These are phyloP conservation scores for Scutellaria minor DNA, from an alignment of 257 asterid species.

Conservation along the genomic window DNA sequence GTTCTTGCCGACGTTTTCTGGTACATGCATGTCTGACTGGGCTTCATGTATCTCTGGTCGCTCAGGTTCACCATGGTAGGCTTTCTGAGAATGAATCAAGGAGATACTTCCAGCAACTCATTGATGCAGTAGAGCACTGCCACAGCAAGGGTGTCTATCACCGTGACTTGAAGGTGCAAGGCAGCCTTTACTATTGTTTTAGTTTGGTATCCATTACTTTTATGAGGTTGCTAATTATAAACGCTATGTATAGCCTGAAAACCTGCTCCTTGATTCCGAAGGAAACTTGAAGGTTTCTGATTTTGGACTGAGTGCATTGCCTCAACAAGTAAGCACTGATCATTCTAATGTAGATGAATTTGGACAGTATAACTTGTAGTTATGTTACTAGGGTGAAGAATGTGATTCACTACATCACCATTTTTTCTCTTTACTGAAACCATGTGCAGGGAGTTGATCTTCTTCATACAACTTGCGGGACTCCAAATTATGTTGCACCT, in stretches of 20 bases:
- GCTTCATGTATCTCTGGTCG: constrained; percentile 28
- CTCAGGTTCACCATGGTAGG: constrained; percentile 76
- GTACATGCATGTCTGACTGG: constrained; percentile 25
- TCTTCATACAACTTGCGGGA: constrained; percentile 96
- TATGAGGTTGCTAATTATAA: constrained; percentile 33
- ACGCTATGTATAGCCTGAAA: constrained; percentile 76
- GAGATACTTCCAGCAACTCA: constrained; percentile 86
- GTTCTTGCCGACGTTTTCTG: not conserved
- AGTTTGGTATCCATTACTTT: constrained; percentile 19
- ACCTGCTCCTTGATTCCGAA: constrained; percentile 87
- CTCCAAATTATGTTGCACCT: constrained; percentile 97
- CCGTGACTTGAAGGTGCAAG: constrained; percentile 84
- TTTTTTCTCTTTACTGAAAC: constrained; percentile 27
- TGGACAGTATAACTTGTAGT: constrained; percentile 11
- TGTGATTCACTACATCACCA: constrained; percentile 15
- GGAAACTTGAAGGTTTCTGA: constrained; percentile 92
- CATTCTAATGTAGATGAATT: constrained; percentile 23
- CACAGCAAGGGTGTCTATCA: constrained; percentile 95
- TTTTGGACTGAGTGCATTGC: constrained; percentile 94
- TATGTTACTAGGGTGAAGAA: constrained; percentile 14
- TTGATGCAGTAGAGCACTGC: constrained; percentile 90
- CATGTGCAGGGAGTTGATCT: constrained; percentile 81
- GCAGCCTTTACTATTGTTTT: constrained; percentile 31
- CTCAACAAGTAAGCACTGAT: constrained; percentile 66
- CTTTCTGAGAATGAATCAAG: constrained; percentile 86